A percentile compares a stretch with the other conserved stretches of the same genome.
phyloP scores from a whole-genome alignment of 163 green algal species.

The Scenedesmus sp. region DNA sequence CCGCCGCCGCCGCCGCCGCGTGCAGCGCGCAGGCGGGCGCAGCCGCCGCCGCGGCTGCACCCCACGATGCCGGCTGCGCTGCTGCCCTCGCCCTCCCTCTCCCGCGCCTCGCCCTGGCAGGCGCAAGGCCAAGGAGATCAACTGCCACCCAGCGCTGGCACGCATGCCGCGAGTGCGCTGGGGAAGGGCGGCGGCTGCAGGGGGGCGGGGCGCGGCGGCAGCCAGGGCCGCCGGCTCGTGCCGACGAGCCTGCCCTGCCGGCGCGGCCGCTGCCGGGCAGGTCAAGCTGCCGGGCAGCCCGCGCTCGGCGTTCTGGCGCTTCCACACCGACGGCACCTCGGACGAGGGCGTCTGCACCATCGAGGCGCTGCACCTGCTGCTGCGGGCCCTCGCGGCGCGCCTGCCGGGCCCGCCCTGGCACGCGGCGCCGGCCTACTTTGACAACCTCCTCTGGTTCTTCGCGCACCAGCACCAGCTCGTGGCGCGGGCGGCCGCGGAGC shows the following conservation, averaged over 20 bases:
- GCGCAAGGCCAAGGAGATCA: conserved; percentile 57
- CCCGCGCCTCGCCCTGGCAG: too few relatives aligned
- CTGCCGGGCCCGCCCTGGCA: background rate
- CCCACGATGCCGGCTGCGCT: too few relatives aligned
- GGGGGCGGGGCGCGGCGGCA: background rate
- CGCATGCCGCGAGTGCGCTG: conserved; percentile 43
- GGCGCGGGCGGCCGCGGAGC: conserved; percentile 30
- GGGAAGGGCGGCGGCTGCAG: background rate
- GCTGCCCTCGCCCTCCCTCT: too few relatives aligned
- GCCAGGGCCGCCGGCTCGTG: too few relatives aligned
- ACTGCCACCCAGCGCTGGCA: conserved; percentile 39
- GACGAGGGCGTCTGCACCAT: conserved; percentile 71
- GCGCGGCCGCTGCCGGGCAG: background rate
- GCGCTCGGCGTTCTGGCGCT: conserved; percentile 60
- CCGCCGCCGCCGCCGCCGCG: background rate
- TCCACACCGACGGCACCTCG: conserved; percentile 54
- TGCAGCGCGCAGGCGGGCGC: background rate
- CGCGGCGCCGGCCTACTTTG: background rate
- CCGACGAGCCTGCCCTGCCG: background rate
- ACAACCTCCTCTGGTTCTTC: conserved; percentile 67
- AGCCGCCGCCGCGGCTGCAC: too few relatives aligned
- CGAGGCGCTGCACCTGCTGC: conserved; percentile 64
- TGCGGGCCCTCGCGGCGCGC: conserved; percentile 44
- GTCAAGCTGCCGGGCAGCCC: conserved; percentile 51
- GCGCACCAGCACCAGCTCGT: conserved; percentile 60